Evolutionary conservation across 148 eudicot genomes (phyloP), one percentile per base, ranked within the genome.

Genomic region (Arbutus unedo): DNA sequence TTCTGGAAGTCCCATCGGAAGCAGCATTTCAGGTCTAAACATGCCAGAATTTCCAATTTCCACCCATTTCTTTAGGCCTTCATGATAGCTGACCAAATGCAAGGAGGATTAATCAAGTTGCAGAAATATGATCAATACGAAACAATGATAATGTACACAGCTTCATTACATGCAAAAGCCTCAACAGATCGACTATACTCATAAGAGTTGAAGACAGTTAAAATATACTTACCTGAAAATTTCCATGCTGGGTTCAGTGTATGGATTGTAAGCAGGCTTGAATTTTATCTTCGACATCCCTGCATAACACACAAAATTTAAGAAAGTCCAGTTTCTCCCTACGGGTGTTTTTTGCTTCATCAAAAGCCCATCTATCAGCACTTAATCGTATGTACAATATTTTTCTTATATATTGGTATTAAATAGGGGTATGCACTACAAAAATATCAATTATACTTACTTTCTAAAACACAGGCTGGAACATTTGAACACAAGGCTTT

Each of bases 11-110:
- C 97, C 97, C 99, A 96, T 96, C 3, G 98, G 99, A 44, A 82
- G 99, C 85, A 96, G 70, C 98, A 95, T 95, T 84, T 95, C 98
- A 19, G 98, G 95, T 89, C 98, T 92, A 72, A 95, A 95, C 97
- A 95, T 92, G 53, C 98, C 98, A 14, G 98, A 95, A 88, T 95
- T 95, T 70, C 98, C 98, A 49, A 95, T 87, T 89, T 95, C 98
- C 44, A 95, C 95, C 98, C 98, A 95, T 86, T 95, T 95, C 83
- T 87, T 86, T 4, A 95, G 86, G 72, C 98, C 98, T 87, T 95
- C 97, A 25, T 95, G 98, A 82, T 93, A 96, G 83, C 99, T 96
- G 89, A 49, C 43, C 79, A 31, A 6, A 85, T 68, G 7, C 68
- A 84, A 49, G 9, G 76, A 9, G 23, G 8, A 76, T 74, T 74